Evolutionary conservation across 2,329 filamentous ascomycete genomes (phyloP), one percentile per base, ranked within the genome.

Genomic region (Plectosphaerella cucumerina): DNA sequence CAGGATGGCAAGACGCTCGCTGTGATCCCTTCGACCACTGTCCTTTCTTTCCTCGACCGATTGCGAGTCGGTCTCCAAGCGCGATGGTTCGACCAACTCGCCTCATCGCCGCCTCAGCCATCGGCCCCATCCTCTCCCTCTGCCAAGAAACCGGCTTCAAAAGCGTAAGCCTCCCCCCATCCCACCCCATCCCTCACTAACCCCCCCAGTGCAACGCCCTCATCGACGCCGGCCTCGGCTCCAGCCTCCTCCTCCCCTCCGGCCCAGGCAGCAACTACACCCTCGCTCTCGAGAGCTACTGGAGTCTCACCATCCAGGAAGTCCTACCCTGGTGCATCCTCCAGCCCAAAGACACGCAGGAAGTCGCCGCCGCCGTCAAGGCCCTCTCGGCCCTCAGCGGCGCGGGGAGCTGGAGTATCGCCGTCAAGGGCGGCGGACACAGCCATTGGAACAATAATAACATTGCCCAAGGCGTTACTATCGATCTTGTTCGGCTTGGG

Each of bases 391-490:
- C 46, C 1, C 55, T 59, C 6, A 51, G 54, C 11, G 59, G 59
- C 15, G 56, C 58, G 0, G 57, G 59, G 1, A 55, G 65, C 44
- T 67, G 64, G 60, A 58, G 62, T 33, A 76, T 80, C 50, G 75
- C 77, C 2, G 65, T 76, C n/a, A 70, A 73, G 37, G 73, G 75
- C 53, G 77, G 76, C 23, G 77, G 77, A 1, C 77, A 80, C 60
- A 68, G 70, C 35, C 64, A 67, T 2, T 69, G 70, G 54, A 59
- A 69, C 14, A 62, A 66, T 8, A 74, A 73, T 11, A 79, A 70
- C 50, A 71, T 70, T 46, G 61, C 65, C 14, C 65, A 63, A 3
- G 73, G 72, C 3, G 61, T 76, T n/a, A 69, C 69, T 2, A 70
- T 80, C 51, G 72, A 76, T 52, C 52, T 79, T 39, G 64, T 63